Conservation (phyloP, 139 green algal genomes). For the Tetradesmus lagerheimii region DNA sequence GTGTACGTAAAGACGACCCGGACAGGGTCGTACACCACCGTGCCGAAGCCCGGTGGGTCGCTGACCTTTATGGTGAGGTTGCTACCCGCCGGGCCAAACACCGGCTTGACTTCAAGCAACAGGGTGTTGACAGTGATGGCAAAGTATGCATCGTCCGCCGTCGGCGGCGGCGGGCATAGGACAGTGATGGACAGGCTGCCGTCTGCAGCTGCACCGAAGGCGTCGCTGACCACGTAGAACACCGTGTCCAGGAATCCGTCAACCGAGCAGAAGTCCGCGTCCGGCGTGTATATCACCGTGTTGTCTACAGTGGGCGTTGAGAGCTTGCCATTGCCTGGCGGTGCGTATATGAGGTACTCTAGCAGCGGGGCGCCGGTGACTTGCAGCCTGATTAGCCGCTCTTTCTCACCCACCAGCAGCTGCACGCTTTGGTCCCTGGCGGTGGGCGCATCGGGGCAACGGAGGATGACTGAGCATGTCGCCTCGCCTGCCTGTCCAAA, state of each 20-base stretch:
- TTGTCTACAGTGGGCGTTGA: neutral
- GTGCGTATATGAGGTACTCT: slow-evolving; percentile 15
- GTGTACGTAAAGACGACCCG: neutral
- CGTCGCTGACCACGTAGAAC: slow-evolving; percentile 21
- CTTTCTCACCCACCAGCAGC: neutral
- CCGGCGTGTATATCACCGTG: neutral
- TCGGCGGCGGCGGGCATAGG: neutral
- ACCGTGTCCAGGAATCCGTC: neutral
- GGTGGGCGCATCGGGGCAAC: neutral
- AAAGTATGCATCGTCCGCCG: neutral
- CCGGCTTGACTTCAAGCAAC: neutral
- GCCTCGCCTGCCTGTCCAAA: slow-evolving; percentile 37
- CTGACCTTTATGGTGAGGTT: neutral
- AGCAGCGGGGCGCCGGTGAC: slow-evolving; percentile 19
- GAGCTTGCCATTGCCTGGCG: slow-evolving; percentile 4
- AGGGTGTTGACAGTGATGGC: neutral
- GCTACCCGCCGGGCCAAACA: neutral
- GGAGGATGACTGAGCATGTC: neutral
- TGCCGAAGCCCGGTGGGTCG: neutral
- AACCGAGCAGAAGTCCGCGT: slow-evolving; percentile 4
- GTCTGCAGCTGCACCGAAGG: neutral
- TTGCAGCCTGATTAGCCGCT: neutral
- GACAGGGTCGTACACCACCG: neutral
- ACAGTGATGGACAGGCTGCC: slow-evolving; percentile 6
- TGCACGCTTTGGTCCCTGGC: slow-evolving; percentile 1